These are phyloP conservation scores for Mikania micrantha DNA, from an alignment of 129 eudicot genomes.

Conservation along the genomic window DNA sequence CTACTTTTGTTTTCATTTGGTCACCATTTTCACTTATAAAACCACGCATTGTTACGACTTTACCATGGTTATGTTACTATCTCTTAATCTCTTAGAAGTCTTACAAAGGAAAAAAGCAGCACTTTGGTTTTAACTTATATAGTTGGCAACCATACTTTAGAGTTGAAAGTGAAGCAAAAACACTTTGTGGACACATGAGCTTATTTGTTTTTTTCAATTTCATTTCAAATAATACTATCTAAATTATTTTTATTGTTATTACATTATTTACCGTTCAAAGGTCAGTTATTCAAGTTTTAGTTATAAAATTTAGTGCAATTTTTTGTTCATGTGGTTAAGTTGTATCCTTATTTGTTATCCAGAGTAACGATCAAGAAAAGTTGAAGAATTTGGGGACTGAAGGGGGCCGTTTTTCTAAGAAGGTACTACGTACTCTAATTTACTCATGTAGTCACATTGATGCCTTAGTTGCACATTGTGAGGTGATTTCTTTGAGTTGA, in stretches of 20 bases:
- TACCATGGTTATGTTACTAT: too few relatives aligned
- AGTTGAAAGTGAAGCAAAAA: too few relatives aligned
- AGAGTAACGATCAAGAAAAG: conserved; percentile 64
- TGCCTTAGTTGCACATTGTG: conserved; percentile 5
- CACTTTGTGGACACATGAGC: not conserved
- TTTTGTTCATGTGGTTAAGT: too few relatives aligned
- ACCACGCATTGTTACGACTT: too few relatives aligned
- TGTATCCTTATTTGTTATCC: conserved; percentile 15
- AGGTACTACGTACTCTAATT: conserved; percentile 32
- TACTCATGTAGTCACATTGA: not conserved
- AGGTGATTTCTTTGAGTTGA: too few relatives aligned
- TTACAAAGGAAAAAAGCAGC: not conserved
- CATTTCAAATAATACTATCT: not conserved
- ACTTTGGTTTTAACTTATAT: not conserved
- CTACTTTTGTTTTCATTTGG: too few relatives aligned
- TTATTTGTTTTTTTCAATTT: not conserved
- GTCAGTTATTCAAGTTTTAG: not conserved
- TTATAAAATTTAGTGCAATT: not conserved
- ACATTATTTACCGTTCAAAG: not conserved
- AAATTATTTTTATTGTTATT: not conserved
- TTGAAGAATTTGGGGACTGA: conserved; percentile 41
- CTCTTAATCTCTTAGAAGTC: too few relatives aligned
- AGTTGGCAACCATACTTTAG: too few relatives aligned
- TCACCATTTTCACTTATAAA: too few relatives aligned
- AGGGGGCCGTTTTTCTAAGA: conserved; percentile 20